A percentile compares a stretch with the other conserved stretches of the same genome.
Conservation (phyloP, 1,284 basidiomycete genomes). For the Marasmius fiardii region DNA sequence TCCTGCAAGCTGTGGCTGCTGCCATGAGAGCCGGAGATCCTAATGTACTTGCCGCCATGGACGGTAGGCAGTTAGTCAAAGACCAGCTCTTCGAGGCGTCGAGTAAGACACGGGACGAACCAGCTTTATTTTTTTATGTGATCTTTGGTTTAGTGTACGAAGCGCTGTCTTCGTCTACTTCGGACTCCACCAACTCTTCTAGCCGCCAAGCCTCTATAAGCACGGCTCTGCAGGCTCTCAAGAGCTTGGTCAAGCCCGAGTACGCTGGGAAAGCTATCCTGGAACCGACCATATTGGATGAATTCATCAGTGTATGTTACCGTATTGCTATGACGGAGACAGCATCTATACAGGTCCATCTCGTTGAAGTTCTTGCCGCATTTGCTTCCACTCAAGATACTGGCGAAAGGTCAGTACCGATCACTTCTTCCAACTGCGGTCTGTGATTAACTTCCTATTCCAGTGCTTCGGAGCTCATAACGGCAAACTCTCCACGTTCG, state of each 20-base stretch:
- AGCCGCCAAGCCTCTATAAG: conserved; percentile 48
- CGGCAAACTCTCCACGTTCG: conserved; percentile 48
- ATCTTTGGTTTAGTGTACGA: conserved; percentile 94
- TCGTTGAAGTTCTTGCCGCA: conserved; percentile 71
- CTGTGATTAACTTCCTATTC: conserved; percentile 14
- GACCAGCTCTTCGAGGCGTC: conserved; percentile 18
- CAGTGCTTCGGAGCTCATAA: conserved; percentile 37
- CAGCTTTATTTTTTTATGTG: conserved; percentile 82
- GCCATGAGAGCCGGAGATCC: conserved; percentile 74
- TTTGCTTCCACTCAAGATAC: conserved; percentile 58
- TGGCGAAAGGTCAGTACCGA: conserved; percentile 2
- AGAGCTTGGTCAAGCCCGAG: conserved; percentile 73
- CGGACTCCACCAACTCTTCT: conserved; percentile 44
- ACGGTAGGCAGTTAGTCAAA: conserved; percentile 56
- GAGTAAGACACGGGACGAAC: conserved; percentile 56
- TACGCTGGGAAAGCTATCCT: conserved; percentile 81
- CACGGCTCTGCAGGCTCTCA: conserved; percentile 80
- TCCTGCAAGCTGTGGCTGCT: conserved; percentile 85
- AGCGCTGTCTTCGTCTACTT: conserved; percentile 69
- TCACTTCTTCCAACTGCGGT: background rate
- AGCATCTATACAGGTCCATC: conserved; percentile 67
- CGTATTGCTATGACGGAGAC: conserved; percentile 88
- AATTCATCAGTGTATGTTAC: conserved; percentile 86
- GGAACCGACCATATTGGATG: conserved; percentile 83
- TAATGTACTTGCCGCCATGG: conserved; percentile 75